Conservation (phyloP, 2,329 filamentous ascomycete species). For the Chaetomium sp. region DNA sequence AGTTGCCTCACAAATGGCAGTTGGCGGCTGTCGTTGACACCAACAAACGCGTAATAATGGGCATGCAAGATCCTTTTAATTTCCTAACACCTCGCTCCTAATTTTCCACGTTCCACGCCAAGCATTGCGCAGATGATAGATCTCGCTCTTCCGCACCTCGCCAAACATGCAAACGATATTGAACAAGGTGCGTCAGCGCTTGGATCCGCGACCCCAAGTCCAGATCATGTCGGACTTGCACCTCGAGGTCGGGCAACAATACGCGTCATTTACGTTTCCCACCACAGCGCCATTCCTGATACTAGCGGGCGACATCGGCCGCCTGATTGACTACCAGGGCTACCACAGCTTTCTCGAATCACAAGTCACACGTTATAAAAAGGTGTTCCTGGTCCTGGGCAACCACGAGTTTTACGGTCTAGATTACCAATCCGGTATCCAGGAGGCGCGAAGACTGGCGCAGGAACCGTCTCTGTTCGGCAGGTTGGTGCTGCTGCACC, state of each 20-base stretch:
- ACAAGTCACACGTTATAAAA: conserved; percentile 37
- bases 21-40: too few relatives aligned
- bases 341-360: conserved; percentile 38
- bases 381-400: conserved; percentile 43
- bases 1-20: too few relatives aligned
- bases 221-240: conserved; percentile 46
- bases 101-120: too few relatives aligned
- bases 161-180: neutral
- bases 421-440: conserved; percentile 33
- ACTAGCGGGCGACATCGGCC: conserved; percentile 45
- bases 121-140: too few relatives aligned
- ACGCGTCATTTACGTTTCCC: conserved; percentile 36
- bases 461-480: conserved; percentile 33
- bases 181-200: neutral
- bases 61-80: too few relatives aligned
- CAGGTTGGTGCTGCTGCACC: conserved; percentile 40
- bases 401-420: conserved; percentile 50
- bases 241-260: conserved; percentile 41
- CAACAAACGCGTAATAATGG: too few relatives aligned
- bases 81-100: too few relatives aligned
- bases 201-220: conserved; percentile 14
- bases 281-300: conserved; percentile 37
- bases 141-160: too few relatives aligned
- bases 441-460: conserved; percentile 32
- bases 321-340: conserved; percentile 39